These are phyloP conservation scores for Crithidia thermophila DNA, from an alignment of 208 protist genomes.

Conservation along the genomic window DNA sequence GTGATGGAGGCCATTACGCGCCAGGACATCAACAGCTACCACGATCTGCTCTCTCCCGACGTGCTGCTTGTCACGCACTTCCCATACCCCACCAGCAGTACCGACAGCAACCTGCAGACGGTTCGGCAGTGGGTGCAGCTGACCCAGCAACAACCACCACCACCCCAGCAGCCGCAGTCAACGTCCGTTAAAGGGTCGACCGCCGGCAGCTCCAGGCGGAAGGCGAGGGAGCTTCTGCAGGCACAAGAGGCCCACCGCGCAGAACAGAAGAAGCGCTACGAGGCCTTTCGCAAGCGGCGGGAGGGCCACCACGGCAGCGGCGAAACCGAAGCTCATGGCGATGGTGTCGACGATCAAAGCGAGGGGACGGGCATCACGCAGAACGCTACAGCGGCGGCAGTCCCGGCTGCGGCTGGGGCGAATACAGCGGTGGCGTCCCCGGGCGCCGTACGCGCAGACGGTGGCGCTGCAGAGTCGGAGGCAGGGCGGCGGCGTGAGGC, in stretches of 20 bases:
- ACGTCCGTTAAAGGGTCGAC: background rate
- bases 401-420: too few relatives aligned
- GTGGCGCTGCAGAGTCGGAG: too few relatives aligned
- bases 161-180: background rate
- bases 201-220: constrained; percentile 6
- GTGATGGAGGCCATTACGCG: constrained; percentile 48
- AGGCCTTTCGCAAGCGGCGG: constrained; percentile 27
- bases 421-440: too few relatives aligned
- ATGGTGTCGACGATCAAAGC: background rate
- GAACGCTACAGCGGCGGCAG: too few relatives aligned
- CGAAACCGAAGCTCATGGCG: background rate
- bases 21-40: constrained; percentile 72
- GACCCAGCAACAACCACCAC: constrained; percentile 12
- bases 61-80: constrained; percentile 77
- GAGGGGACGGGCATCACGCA: background rate
- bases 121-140: constrained; percentile 22
- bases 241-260: constrained; percentile 22
- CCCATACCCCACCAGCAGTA: constrained; percentile 46
- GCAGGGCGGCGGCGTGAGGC: too few relatives aligned
- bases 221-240: constrained; percentile 28
- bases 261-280: constrained; percentile 35
- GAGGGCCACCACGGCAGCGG: constrained; percentile 25
- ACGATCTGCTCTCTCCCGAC: constrained; percentile 65
- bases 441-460: background rate
- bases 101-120: constrained; percentile 29